A percentile compares a stretch with the other conserved stretches of the same genome.
These are phyloP conservation scores for Euryodendron excelsum DNA, from an alignment of 148 eudicot species.

Conservation along the genomic window DNA sequence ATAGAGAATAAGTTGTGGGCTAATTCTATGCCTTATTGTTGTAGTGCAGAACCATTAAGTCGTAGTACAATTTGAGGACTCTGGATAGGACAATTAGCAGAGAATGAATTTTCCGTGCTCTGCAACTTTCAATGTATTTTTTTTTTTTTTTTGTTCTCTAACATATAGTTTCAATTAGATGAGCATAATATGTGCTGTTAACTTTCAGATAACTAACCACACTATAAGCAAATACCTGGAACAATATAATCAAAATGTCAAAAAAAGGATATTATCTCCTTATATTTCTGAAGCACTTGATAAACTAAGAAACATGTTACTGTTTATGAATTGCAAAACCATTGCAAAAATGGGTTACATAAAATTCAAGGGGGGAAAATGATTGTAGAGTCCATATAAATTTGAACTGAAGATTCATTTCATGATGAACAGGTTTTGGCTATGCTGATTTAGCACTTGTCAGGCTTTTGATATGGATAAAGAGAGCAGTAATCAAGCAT, in stretches of 20 bases:
- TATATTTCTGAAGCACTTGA: neutral
- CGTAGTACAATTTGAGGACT: too few species aligned
- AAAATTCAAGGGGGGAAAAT: neutral
- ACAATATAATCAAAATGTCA: neutral
- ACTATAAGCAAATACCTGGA: neutral
- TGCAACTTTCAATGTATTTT: too few species aligned
- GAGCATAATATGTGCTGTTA: neutral
- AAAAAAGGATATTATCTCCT: neutral
- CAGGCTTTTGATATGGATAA: conserved; percentile 15
- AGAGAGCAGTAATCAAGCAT: conserved; percentile 3
- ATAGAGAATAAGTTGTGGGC: neutral
- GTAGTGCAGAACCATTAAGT: too few species aligned
- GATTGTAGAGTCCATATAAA: neutral
- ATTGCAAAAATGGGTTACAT: too few species aligned
- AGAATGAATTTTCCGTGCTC: too few species aligned
- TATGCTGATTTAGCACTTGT: neutral
- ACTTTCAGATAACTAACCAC: neutral
- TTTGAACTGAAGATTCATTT: neutral
- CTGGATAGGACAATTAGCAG: too few species aligned
- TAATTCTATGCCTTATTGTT: neutral
- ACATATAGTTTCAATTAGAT: neutral
- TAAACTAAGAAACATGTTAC: neutral
- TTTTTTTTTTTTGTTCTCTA: too few species aligned
- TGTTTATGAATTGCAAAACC: too few species aligned
- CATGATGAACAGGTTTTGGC: conserved; percentile 8